These are phyloP conservation scores for Aspergillus sergii DNA, from an alignment of 2,329 filamentous ascomycete genomes.

Conservation along the genomic window DNA sequence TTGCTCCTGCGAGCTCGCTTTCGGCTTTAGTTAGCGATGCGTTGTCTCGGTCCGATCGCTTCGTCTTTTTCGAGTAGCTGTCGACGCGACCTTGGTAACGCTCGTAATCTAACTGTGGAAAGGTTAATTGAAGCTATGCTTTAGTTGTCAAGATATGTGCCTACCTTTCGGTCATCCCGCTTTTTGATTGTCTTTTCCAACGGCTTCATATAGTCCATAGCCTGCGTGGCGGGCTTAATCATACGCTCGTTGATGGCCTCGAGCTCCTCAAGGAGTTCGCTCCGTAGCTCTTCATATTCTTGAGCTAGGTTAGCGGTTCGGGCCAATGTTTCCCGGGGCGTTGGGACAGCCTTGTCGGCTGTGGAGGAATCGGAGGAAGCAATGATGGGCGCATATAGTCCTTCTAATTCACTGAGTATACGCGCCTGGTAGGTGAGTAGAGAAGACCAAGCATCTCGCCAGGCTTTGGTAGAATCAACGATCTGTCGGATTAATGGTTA, in stretches of 20 bases:
- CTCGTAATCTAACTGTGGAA: slow-evolving; percentile 72
- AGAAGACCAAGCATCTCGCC: slow-evolving; percentile 76
- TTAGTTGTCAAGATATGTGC: neutral
- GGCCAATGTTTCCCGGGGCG: slow-evolving; percentile 64
- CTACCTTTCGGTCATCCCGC: slow-evolving; percentile 73
- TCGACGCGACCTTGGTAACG: slow-evolving; percentile 72
- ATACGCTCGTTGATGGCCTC: slow-evolving; percentile 70
- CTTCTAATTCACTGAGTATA: slow-evolving; percentile 68
- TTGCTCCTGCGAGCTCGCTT: slow-evolving; percentile 65
- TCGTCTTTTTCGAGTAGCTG: slow-evolving; percentile 69
- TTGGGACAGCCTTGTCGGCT: slow-evolving; percentile 59
- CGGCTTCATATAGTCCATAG: slow-evolving; percentile 68
- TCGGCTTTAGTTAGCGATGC: slow-evolving; percentile 70
- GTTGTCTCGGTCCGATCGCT: slow-evolving; percentile 73
- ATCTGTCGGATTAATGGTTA: slow-evolving; percentile 55
- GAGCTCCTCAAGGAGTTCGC: slow-evolving; percentile 72
- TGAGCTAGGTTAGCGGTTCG: slow-evolving; percentile 67
- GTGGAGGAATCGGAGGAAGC: slow-evolving; percentile 63
- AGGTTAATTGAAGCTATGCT: neutral
- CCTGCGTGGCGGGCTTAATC: slow-evolving; percentile 69
- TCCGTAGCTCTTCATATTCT: slow-evolving; percentile 70
- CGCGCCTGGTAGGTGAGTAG: slow-evolving; percentile 71
- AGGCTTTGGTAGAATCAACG: slow-evolving; percentile 72
- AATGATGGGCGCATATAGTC: slow-evolving; percentile 75
- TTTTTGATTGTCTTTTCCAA: slow-evolving; percentile 84